Evolutionary conservation across 139 green algal genomes (phyloP), one percentile per base, ranked within the genome.

Genomic region (Nannochloris sp.): DNA sequence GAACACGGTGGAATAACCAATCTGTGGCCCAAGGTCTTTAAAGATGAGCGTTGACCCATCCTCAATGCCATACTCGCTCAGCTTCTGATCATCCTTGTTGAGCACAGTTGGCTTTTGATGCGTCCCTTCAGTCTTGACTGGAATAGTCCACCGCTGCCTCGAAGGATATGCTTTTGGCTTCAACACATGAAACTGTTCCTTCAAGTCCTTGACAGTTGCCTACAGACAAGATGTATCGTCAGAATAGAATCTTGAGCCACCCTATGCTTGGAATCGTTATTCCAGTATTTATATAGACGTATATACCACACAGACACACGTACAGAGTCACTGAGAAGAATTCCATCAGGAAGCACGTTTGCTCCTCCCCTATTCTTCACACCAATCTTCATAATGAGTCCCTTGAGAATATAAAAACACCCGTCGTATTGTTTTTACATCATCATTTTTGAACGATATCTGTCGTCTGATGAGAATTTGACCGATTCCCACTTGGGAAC

Each of bases 11-110:
- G 64, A 63, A 77, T 96, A 99, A 48, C 81, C 84, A 33, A 99
- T 87, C 84, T 96, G 83, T 2, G 82, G 72, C 0, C 93, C 93
- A 23, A 99, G 82, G 68, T 99, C 93, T 79, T 99, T 99, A 68
- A 94, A 95, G 3, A 81, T 61, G 6, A 96, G n/a, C 11, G 75
- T 61, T 2, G 68, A 63, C 2, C 82, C 79, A 25, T 85, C 72
- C 0, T 51, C 33, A 0, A 96, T 61, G 13, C 75, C 81, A 62
- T 88, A 93, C 31, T 88, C 70, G 10, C 49, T 74, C 2, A 95
- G 79, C 31, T 30, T 79, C 49, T 87, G 83, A 63, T 67, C 71
- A 16, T 78, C 64, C 16, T 68, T 74, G 16, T 44, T 45, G 17
- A 96, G 79, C 12, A 67, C 76, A 2, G 67, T 53, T n/a, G 80